Evolutionary conservation across 139 green algal genomes (phyloP), one percentile per base, ranked within the genome.

Genomic region (Coelastrella sp.): DNA sequence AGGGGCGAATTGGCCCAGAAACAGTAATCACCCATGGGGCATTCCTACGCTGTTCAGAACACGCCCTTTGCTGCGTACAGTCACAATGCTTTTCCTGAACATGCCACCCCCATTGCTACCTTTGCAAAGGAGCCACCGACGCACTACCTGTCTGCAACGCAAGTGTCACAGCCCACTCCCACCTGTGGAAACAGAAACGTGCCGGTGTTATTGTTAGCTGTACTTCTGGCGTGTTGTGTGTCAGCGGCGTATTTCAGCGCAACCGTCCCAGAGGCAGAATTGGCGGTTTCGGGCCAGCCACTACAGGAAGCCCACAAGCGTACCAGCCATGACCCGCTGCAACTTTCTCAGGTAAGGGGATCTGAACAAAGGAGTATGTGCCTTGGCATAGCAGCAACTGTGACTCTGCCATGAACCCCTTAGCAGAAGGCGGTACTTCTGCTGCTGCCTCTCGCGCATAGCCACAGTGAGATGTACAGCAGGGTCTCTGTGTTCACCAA

Each of bases 91-190:
- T 64, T 64, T 64, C 19, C 30, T 9, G 53, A 64, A 27, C 19
- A 19, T 32, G 19, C 21, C 6, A 32, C 17, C 30, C 53, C 53
- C 11, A 64, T 64, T 32, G 53, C 5, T 27, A 32, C 21, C 19
- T 64, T 64, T 64, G 53, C 17, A 1, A 64, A 64, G 21, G 53
- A 64, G 6, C 53, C 53, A n/a, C 53, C 53, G 19, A 2, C 5
- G 21, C 53, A 64, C 21, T 64, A 64, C 15, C 27, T 74, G 64
- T 45, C 64, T 74, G 64, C 64, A 74, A 74, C 15, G 25, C 15
- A n/a, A 21, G 3, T 15, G 23, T 74, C 64, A 15, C 35, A 41
- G 35, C 64, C 64, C 25, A 17, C 35, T 13, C 35, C 27, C 64
- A 50, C 15, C 35, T 45, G 64, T 13, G 27, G 64, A 21, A 45